Conservation (phyloP, 345 rosid species). For the Abelmoschus esculentus region DNA sequence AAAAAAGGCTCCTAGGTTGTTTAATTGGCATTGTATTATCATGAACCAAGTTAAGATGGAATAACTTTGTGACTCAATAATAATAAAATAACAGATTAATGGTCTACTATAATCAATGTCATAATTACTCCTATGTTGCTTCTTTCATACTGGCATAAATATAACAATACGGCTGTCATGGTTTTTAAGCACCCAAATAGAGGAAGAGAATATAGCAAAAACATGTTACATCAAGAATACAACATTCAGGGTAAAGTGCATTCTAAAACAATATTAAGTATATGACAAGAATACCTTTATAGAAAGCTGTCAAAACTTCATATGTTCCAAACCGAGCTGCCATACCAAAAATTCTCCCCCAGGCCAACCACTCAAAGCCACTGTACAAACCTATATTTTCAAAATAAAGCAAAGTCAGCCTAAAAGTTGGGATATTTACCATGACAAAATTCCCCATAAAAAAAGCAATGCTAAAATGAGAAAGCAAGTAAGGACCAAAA, state of each 20-base stretch:
- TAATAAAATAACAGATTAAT: not conserved
- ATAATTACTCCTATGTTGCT: not conserved
- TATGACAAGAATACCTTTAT: conserved; percentile 45
- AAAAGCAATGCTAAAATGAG: not conserved
- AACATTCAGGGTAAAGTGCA: not conserved
- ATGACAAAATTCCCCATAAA: not conserved
- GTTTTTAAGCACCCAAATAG: not conserved
- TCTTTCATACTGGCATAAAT: not conserved
- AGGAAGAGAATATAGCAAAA: not conserved
- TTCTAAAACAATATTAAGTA: not conserved
- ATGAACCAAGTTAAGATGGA: not conserved
- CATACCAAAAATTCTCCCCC: conserved; percentile 58
- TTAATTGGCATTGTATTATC: not conserved
- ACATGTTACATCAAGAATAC: not conserved
- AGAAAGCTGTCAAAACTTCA: conserved; percentile 73
- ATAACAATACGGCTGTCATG: not conserved
- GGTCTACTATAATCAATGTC: not conserved
- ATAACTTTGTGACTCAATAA: not conserved
- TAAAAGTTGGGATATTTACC: not conserved
- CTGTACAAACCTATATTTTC: conserved; percentile 57
- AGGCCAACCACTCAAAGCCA: conserved; percentile 60
- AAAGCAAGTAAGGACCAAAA: not conserved
- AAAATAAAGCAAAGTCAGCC: not conserved
- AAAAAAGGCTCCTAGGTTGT: not conserved
- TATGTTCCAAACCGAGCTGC: conserved; percentile 81